Percentiles rank a stretch among this genome's conserved stretches.
phyloP scores from a whole-genome alignment of 2,329 filamentous ascomycete species.

The Juglanconis juglandina region DNA sequence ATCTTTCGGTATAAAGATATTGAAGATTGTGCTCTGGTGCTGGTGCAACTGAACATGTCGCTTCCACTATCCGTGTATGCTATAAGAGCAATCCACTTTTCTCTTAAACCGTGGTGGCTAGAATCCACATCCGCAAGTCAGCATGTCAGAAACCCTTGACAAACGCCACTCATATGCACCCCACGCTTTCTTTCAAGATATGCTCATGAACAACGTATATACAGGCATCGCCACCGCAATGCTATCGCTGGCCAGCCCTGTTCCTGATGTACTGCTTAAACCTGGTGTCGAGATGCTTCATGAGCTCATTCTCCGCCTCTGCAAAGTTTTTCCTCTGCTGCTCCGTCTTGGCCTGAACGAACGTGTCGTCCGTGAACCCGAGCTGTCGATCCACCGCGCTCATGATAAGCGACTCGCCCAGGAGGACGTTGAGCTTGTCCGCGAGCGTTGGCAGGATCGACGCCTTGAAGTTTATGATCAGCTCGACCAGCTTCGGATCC shows the following conservation, averaged over 20 bases:
- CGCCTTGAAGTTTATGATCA: slow-evolving; percentile 43
- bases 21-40: too few relatives aligned
- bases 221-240: too few relatives aligned
- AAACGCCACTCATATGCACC: neutral
- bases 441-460: slow-evolving; percentile 42
- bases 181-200: too few relatives aligned
- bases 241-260: neutral
- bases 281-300: slow-evolving; percentile 24
- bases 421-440: slow-evolving; percentile 36
- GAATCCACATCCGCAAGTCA: too few relatives aligned
- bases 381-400: slow-evolving; percentile 50
- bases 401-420: slow-evolving; percentile 44
- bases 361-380: slow-evolving; percentile 43
- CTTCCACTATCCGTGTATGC: too few relatives aligned
- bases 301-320: slow-evolving; percentile 30
- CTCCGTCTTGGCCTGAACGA: slow-evolving; percentile 26
- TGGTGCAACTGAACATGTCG: too few relatives aligned
- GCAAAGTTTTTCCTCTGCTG: slow-evolving; percentile 27
- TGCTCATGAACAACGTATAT: too few relatives aligned
- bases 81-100: too few relatives aligned
- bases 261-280: slow-evolving; percentile 20
- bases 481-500: slow-evolving; percentile 38
- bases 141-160: neutral
- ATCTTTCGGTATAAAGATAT: too few relatives aligned
- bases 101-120: too few relatives aligned